Percentiles rank a stretch among this genome's conserved stretches.
These are phyloP conservation scores for Diaporthe citrichinensis DNA, from an alignment of 2,329 filamentous ascomycete species.

Conservation along the genomic window DNA sequence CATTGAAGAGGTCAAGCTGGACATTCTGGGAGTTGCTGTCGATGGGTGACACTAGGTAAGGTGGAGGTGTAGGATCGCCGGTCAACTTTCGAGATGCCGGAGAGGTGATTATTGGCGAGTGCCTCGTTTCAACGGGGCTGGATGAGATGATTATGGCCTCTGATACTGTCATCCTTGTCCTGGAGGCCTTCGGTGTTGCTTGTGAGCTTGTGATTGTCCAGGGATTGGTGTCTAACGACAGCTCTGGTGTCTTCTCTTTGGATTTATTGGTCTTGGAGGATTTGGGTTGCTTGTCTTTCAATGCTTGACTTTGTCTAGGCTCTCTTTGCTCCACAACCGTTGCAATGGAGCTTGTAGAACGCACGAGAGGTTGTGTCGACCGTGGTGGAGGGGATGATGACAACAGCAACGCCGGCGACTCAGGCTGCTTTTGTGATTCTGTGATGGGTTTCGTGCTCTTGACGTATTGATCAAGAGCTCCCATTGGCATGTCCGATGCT, in stretches of 20 bases:
- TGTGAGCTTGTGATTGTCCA: slow-evolving; percentile 58
- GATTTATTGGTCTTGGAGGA: slow-evolving; percentile 37
- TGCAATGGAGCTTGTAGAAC: neutral
- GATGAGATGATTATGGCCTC: slow-evolving; percentile 49
- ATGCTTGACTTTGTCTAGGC: neutral
- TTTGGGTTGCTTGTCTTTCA: slow-evolving; percentile 49
- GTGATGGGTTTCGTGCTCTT: slow-evolving; percentile 52
- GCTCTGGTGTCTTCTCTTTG: slow-evolving; percentile 42
- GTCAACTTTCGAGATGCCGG: neutral
- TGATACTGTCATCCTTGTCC: slow-evolving; percentile 24
- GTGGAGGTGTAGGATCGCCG: neutral
- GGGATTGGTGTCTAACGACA: slow-evolving; percentile 51
- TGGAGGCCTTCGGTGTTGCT: slow-evolving; percentile 48
- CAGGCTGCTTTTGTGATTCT: neutral
- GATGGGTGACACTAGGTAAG: neutral
- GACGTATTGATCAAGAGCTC: slow-evolving; percentile 56
- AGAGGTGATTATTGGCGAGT: slow-evolving; percentile 25
- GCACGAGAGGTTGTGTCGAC: neutral
- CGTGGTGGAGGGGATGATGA: slow-evolving; percentile 5
- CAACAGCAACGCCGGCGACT: neutral
- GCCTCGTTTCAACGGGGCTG: slow-evolving; percentile 44
- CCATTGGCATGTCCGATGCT: slow-evolving; percentile 45
- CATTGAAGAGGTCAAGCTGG: neutral
- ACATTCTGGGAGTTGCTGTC: neutral
- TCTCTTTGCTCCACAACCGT: neutral